Evolutionary conservation across 805 yeast genomes (phyloP).

Genomic region (Saturnispora zaruensis): DNA sequence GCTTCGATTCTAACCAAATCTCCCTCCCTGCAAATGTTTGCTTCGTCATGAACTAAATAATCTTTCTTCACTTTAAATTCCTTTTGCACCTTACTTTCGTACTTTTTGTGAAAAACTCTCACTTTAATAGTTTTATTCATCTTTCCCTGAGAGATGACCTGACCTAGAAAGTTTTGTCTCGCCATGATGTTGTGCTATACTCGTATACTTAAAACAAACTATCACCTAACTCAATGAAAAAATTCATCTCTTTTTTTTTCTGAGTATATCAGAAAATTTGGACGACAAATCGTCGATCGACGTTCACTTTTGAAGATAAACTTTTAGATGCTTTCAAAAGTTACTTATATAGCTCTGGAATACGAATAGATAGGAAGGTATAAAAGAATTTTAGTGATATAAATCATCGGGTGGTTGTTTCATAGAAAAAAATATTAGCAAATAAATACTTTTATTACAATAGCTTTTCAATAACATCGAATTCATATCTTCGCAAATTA

Average conservation of each 20-base stretch:
- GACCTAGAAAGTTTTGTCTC: slow-evolving; percentile 82
- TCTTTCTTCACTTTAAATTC: slow-evolving; percentile 73
- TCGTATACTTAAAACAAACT: background rate
- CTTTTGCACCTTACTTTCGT: slow-evolving; percentile 64
- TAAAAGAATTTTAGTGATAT: background rate
- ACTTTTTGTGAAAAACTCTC: slow-evolving; percentile 68
- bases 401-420: background rate
- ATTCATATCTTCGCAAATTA: slow-evolving; percentile 7
- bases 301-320: background rate
- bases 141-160: slow-evolving; percentile 92
- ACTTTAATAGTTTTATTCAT: slow-evolving; percentile 95
- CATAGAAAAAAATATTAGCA: background rate
- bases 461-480: background rate
- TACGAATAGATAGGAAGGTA: background rate
- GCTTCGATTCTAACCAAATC: slow-evolving; percentile 91
- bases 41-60: slow-evolving; percentile 89
- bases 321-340: background rate
- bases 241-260: background rate
- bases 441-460: background rate
- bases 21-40: slow-evolving; percentile 85
- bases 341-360: background rate
- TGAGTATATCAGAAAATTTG: background rate
- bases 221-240: background rate
- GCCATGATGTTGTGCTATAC: slow-evolving; percentile 44
- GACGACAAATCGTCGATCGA: background rate